Evolutionary conservation across 345 rosid genomes (phyloP).

Genomic region (Eucalyptus leucophloia): DNA sequence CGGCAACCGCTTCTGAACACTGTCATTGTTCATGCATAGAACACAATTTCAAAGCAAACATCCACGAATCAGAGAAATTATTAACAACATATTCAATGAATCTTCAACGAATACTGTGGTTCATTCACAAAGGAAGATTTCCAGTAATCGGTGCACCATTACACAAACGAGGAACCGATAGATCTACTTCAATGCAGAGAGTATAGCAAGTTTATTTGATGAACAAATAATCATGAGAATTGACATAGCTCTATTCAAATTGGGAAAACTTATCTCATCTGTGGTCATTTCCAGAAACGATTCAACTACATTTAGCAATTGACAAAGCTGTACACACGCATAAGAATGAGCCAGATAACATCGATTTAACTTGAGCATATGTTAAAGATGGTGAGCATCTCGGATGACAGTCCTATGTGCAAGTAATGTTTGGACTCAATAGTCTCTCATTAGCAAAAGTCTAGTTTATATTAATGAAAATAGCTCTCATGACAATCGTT

Average conservation of each 20-base stretch:
- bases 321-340: not conserved
- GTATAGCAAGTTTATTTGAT: accelerated
- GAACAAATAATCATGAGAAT: not conserved
- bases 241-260: too few relatives aligned
- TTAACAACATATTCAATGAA: not conserved
- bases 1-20: not conserved
- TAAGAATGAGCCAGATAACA: too few relatives aligned
- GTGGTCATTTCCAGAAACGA: accelerated
- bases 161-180: accelerated
- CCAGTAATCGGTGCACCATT: not conserved
- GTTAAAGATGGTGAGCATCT: too few relatives aligned
- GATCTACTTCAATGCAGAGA: not conserved
- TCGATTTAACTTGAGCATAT: too few relatives aligned
- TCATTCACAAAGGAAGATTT: not conserved
- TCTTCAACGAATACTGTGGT: not conserved
- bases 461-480: too few relatives aligned
- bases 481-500: too few relatives aligned
- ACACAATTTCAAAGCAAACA: not conserved
- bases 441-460: too few relatives aligned
- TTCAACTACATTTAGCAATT: not conserved
- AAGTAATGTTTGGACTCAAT: too few relatives aligned
- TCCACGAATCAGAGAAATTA: not conserved
- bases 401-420: too few relatives aligned
- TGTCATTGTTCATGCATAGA: not conserved
- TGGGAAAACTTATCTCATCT: too few relatives aligned